Base-by-base conservation (phyloP, 163 green algal genomes). In the Scenedesmus sp. region DNA sequence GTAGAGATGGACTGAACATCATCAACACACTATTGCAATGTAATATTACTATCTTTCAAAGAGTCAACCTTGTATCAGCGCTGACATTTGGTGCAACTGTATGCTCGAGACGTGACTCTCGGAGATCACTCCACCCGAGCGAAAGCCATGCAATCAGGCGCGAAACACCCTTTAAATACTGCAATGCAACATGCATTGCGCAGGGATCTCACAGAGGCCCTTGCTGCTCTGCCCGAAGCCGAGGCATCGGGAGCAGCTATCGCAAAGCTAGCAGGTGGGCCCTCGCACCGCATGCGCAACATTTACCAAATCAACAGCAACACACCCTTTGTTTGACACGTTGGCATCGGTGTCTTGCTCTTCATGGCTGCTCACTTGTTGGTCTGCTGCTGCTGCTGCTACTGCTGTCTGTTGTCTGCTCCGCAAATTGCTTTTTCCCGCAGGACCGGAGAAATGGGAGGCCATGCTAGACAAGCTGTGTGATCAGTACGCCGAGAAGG, bases 21-120 rank as follows among this genome's bases (percentile, higher is more conserved):
- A 52, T 4, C 20, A 52, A 2, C 23, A 13, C 4, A 16, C 10
- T 6, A 79, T 52, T 12, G 2, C 70, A 79, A 52, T 52, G 2
- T 4, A 9, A 20, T 70, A 12, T 76, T 34, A 76, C 16, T 34
- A 15, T 6, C 5, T 5, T 8, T 15, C 4, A 46, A 79, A 79
- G 23, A 23, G 34, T 46, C 34, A 13, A 15, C 12, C 20, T 52
- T 46, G 67, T 77, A 52, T 8, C 70, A 79, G 46, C 23, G 23
- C 4, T 23, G 52, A 46, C 23, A n/a, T 8, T 79, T 23, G 0
- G 70, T 79, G 70, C 70, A 79, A 52, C 23, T 79, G 70, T 5
- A 79, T 79, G 70, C 23, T 79, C 70, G 70, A 79, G 70, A 79
- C 70, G 70, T 79, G 70, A 79, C 70, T 79, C 23, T 79, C 70